A percentile compares a stretch with the other conserved stretches of the same genome.
Conservation (phyloP, 1,284 basidiomycete species). For the Singerocomus inundabilis region DNA sequence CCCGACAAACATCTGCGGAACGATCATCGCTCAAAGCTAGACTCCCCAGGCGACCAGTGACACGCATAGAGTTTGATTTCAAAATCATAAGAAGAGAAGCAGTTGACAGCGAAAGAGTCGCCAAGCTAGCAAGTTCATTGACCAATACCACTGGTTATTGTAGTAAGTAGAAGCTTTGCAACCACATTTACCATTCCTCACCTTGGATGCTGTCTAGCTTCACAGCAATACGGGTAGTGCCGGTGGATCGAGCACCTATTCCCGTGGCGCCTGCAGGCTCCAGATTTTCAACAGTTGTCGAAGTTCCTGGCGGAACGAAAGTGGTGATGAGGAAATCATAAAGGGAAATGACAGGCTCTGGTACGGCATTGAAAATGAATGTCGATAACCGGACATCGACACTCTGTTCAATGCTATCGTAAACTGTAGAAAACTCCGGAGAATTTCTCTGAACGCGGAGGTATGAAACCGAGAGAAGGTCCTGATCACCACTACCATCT, state of each 20-base stretch:
- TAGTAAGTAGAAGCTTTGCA: constrained; percentile 9
- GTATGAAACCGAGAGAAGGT: constrained; percentile 87
- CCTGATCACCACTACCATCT: constrained; percentile 50
- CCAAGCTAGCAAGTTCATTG: constrained; percentile 72
- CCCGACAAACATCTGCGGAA: constrained; percentile 47
- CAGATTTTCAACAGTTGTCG: constrained; percentile 8
- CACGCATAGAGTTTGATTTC: constrained; percentile 71
- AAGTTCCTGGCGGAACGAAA: constrained; percentile 63
- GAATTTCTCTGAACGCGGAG: constrained; percentile 79
- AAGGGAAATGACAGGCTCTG: constrained; percentile 87
- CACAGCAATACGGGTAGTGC: constrained; percentile 82
- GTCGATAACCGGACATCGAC: constrained; percentile 92
- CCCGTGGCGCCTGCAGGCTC: constrained; percentile 13
- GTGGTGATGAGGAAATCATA: constrained; percentile 99
- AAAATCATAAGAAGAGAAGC: constrained; percentile 86
- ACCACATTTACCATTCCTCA: constrained; percentile 29
- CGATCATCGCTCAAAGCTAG: constrained; percentile 85
- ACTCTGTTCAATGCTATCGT: constrained; percentile 88
- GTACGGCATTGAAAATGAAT: constrained; percentile 86
- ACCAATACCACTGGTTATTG: constrained; percentile 70
- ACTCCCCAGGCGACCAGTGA: constrained; percentile 85
- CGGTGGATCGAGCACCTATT: constrained; percentile 27
- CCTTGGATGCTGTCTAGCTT: constrained; percentile 88
- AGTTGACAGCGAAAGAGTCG: constrained; percentile 89
- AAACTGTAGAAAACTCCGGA: constrained; percentile 81